phyloP scores from a whole-genome alignment of 192 early-diverging fungal genomes.

The Coemansia sp. region DNA sequence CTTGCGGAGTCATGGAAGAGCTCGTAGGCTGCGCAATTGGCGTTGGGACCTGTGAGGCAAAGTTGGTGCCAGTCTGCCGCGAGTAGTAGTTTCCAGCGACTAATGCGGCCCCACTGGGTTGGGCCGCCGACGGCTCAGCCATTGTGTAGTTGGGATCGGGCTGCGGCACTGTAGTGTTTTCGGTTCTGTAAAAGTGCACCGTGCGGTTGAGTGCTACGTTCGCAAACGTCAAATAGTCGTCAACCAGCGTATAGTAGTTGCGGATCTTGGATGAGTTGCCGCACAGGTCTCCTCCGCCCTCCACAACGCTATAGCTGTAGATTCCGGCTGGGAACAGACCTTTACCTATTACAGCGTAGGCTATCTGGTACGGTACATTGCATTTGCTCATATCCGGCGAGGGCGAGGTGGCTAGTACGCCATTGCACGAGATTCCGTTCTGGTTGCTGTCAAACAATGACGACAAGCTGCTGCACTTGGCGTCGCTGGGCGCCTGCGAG shows the following conservation, averaged over 20 bases:
- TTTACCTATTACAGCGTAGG: conserved; percentile 16
- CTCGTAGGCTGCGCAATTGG: background rate
- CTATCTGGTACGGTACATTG: conserved; percentile 20
- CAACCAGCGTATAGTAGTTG: conserved; percentile 30
- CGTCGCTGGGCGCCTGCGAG: background rate
- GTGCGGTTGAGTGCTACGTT: background rate
- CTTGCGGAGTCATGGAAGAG: background rate
- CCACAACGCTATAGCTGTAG: conserved; percentile 24
- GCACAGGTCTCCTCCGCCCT: conserved; percentile 24
- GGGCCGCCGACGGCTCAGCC: conserved; percentile 5
- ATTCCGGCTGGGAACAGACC: conserved; percentile 23
- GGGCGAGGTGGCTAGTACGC: background rate
- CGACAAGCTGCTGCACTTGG: conserved; percentile 19
- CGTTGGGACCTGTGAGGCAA: conserved; percentile 1
- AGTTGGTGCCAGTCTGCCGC: conserved; percentile 1
- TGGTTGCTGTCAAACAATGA: conserved; percentile 21
- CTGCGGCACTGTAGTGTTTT: conserved; percentile 12
- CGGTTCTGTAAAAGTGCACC: conserved; percentile 6
- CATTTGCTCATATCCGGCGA: conserved; percentile 6
- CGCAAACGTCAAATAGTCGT: conserved; percentile 30
- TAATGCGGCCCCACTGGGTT: background rate
- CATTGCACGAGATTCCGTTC: conserved; percentile 19
- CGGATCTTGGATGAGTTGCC: conserved; percentile 12
- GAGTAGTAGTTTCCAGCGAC: conserved; percentile 7
- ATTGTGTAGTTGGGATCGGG: conserved; percentile 11